Conservation (phyloP, 768 basidiomycete species). For the Xerocomus brunneocitrinus region DNA sequence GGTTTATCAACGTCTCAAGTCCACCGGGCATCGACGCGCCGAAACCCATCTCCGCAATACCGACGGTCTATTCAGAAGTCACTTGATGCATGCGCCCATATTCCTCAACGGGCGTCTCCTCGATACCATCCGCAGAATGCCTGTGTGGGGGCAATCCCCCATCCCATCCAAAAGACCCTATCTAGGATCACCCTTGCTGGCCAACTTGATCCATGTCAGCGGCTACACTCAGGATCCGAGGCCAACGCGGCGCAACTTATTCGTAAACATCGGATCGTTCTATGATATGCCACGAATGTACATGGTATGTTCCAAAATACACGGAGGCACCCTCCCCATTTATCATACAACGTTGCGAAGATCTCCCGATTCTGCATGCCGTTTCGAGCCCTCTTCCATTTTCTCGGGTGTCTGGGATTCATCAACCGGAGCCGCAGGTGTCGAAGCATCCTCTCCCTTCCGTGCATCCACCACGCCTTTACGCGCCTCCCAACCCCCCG, state of each 20-base stretch:
- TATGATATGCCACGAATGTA: background rate
- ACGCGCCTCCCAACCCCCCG: conserved; percentile 48
- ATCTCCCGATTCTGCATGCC: background rate
- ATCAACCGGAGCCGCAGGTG: background rate
- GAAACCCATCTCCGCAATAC: background rate
- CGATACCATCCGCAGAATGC: background rate
- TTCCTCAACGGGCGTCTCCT: background rate
- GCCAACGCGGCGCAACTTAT: background rate
- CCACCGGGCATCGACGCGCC: background rate
- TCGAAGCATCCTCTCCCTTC: background rate
- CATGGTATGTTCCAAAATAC: background rate
- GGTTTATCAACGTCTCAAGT: conserved; percentile 3
- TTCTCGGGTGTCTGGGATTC: conserved; percentile 7
- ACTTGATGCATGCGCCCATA: conserved; percentile 1
- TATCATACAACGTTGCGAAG: background rate
- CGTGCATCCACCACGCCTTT: conserved; percentile 32
- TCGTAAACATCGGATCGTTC: background rate
- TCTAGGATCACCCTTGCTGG: background rate
- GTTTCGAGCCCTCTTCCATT: background rate
- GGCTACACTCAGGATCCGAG: background rate
- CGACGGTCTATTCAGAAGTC: background rate
- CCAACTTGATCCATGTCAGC: background rate
- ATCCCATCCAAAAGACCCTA: background rate
- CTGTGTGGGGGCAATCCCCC: background rate
- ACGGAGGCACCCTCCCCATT: background rate